Conservation (phyloP, 768 basidiomycete genomes). For the Amanita inopinata region DNA sequence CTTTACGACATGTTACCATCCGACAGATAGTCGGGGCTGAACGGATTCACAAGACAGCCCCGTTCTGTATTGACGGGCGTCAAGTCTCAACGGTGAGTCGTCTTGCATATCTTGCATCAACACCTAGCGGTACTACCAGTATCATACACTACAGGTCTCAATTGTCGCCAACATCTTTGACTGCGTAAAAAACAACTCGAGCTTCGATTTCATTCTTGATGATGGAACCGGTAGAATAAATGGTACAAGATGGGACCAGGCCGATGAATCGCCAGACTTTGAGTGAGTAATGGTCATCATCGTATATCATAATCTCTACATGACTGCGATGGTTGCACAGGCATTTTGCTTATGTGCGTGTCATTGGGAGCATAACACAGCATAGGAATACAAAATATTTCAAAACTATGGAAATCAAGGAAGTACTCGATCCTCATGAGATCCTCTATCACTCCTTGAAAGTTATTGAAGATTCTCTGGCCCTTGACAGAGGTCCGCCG, state of each 20-base stretch:
- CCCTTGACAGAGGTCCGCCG: slow-evolving; percentile 14
- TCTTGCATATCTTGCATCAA: not conserved
- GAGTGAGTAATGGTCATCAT: slow-evolving; percentile 11
- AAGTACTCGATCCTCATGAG: slow-evolving; percentile 17
- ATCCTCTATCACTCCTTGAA: slow-evolving; percentile 20
- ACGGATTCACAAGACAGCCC: slow-evolving; percentile 1
- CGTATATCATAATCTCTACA: not conserved
- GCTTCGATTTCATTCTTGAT: slow-evolving; percentile 13
- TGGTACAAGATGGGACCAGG: not conserved
- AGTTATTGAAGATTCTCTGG: slow-evolving; percentile 15
- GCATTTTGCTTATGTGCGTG: slow-evolving; percentile 13
- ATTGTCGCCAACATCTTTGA: slow-evolving; percentile 6
- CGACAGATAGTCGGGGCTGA: slow-evolving; percentile 8
- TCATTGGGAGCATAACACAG: slow-evolving; percentile 17
- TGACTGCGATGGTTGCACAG: slow-evolving; percentile 1
- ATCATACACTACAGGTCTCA: slow-evolving; percentile 1
- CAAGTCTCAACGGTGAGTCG: slow-evolving; percentile 1
- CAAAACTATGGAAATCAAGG: slow-evolving; percentile 14
- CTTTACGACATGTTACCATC: slow-evolving; percentile 10
- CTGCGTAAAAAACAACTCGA: not conserved
- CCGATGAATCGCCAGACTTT: slow-evolving; percentile 1
- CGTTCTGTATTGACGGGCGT: not conserved
- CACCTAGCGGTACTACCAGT: no score
- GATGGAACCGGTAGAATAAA: slow-evolving; percentile 24
- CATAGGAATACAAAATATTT: slow-evolving; percentile 15